Evolutionary conservation across 305 asterid genomes (phyloP).

Genomic region (Plantago coronopus): DNA sequence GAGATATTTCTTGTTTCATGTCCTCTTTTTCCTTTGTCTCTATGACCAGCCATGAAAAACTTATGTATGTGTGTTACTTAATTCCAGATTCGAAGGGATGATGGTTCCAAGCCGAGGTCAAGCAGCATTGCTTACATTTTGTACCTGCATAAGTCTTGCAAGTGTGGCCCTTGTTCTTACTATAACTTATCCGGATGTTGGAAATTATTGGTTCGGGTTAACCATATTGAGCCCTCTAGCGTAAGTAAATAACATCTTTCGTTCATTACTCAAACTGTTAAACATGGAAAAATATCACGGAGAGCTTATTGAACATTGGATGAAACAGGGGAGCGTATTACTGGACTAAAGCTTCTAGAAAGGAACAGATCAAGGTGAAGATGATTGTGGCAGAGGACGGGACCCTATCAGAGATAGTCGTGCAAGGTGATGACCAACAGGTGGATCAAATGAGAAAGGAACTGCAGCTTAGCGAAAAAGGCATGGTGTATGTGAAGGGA

Average conservation of each 20-base stretch:
- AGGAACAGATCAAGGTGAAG: constrained; percentile 89
- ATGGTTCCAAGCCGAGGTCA: constrained; percentile 95
- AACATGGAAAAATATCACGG: neutral
- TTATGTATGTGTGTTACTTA: neutral
- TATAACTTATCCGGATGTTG: constrained; percentile 77
- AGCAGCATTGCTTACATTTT: constrained; percentile 85
- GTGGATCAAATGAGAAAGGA: constrained; percentile 89
- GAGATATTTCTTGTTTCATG: neutral
- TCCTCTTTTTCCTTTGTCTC: neutral
- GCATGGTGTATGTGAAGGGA: constrained; percentile 90
- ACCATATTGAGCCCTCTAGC: constrained; percentile 78
- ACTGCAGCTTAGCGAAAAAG: constrained; percentile 76
- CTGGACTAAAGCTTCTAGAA: constrained; percentile 87
- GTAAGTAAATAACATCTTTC: constrained; percentile 39
- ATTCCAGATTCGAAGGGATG: constrained; percentile 73
- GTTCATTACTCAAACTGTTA: too few relatives aligned
- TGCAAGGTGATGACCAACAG: constrained; percentile 88
- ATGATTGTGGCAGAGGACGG: constrained; percentile 64
- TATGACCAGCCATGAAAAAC: neutral
- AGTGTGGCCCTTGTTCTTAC: constrained; percentile 94
- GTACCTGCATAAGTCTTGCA: constrained; percentile 90
- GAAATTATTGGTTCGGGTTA: constrained; percentile 84
- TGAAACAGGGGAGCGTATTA: constrained; percentile 74
- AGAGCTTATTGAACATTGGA: constrained; percentile 9
- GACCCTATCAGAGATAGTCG: constrained; percentile 57